Percentiles rank a stretch among this genome's conserved stretches.
phyloP scores from a whole-genome alignment of 2,329 filamentous ascomycete species.

The Cladorrhinum sp. region DNA sequence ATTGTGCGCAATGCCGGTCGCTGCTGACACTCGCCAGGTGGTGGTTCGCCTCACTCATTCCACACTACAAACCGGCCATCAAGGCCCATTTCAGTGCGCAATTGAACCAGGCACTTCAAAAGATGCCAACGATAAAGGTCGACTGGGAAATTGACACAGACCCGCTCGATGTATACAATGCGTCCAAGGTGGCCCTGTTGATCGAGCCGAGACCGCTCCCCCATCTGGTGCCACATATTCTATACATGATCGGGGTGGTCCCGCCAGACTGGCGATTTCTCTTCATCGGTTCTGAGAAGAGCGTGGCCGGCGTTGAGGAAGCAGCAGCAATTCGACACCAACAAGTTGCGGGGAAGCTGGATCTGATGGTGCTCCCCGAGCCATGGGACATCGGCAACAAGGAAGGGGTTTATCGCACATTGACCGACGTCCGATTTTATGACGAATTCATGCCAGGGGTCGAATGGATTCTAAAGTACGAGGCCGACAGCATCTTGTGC shows the following conservation, averaged over 20 bases:
- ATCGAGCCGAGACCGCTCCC: conserved; percentile 48
- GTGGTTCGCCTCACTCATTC: conserved; percentile 44
- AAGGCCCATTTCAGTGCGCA: conserved; percentile 37
- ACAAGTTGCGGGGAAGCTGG: conserved; percentile 49
- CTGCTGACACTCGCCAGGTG: conserved; percentile 36
- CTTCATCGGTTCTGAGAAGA: conserved; percentile 50
- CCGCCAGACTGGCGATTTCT: conserved; percentile 54
- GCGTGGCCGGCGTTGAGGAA: conserved; percentile 43
- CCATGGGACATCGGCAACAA: conserved; percentile 46
- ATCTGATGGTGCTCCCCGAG: conserved; percentile 46
- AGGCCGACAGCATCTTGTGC: conserved; percentile 55
- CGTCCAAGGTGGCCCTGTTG: conserved; percentile 51
- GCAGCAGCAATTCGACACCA: conserved; percentile 48
- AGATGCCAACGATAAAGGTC: conserved; percentile 39
- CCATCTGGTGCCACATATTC: conserved; percentile 47
- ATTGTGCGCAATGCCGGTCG: not conserved
- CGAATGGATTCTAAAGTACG: conserved; percentile 54
- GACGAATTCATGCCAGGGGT: conserved; percentile 47
- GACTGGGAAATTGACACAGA: conserved; percentile 37
- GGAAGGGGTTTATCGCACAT: conserved; percentile 46
- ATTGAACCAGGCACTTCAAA: conserved; percentile 40
- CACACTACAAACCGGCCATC: conserved; percentile 43
- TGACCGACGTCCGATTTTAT: conserved; percentile 53
- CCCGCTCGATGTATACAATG: conserved; percentile 41
- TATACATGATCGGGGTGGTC: conserved; percentile 52